Base-by-base conservation (phyloP, 169 alveolate genomes). In the Eimeria sp. region DNA sequence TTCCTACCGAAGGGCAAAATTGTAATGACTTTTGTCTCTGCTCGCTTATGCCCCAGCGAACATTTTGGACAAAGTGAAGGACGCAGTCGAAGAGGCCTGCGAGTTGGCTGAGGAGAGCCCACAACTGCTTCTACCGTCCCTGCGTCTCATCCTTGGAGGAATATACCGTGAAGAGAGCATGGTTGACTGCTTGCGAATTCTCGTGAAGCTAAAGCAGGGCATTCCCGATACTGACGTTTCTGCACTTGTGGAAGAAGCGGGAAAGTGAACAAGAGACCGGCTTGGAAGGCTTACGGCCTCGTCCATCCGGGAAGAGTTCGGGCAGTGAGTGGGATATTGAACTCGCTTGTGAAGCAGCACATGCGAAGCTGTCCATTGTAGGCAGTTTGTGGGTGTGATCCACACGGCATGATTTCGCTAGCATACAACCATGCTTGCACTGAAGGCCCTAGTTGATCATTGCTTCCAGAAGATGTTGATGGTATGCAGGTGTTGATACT, bases 61-160 rank as follows among this genome's bases (percentile, higher is more conserved):
- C 30, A 34, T 57, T 84, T 14, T 84, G 78, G 92, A 84, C 22
- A 84, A n/a, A 58, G 30, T 58, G 54, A 51, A 84, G 78, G 92
- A 84, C n/a, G 92, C 76, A 40, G 30, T 84, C 22, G 92, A 84
- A 57, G 92, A 84, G 34, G 78, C 75, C 78, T 84, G 92, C 78
- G 92, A 84, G 30, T 16, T 58, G 58, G 76, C 57, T 57, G 76
- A 57, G 75, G 30, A 54, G 45, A 10, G 9, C 27, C 54, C 73
- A 47, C 5, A 57, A 18, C 63, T 84, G 14, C 34, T 84, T 2
- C 40, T 84, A 14, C 51, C 78, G 11, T 58, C 72, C 40, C 78
- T 84, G 45, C 92, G 75, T 14, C 57, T 84, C 25, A 54, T 84
- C 57, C 27, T 5, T 4, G 78, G 4, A 58, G 92, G 78, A 10